Evolutionary conservation across 2,329 filamentous ascomycete species (phyloP), one percentile per base, ranked within the genome.

Genomic region (Fusarium austroafricanum): DNA sequence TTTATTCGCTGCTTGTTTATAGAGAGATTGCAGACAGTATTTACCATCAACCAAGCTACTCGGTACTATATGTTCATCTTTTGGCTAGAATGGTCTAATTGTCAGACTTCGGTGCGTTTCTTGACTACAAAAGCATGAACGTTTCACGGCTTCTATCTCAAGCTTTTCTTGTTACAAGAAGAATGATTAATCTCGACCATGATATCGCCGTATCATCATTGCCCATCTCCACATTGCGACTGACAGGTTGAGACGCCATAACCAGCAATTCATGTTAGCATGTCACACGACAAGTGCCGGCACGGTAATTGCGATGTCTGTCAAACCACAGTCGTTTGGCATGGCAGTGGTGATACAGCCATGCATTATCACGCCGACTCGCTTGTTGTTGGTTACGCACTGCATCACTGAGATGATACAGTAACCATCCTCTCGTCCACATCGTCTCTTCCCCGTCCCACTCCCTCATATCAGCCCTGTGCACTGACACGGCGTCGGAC

Each of bases 321-420:
- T 39, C 31, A 47, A 39, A 29, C 39, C 40, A 46, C 40, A 38
- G 12, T 44, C 28, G 26, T 40, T 59, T 53, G 50, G 29, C 42
- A 52, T 46, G 39, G 31, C 37, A 35, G 40, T 7, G 20, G 53
- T 46, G n/a, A 18, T 44, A 46, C 60, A 53, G 39, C 18, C 40
- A 60, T 50, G 50, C 42, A 40, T 35, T 51, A 58, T 49, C 54
- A 60, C 44, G 43, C 31, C 42, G 40, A 47, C 29, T 69, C 61
- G 65, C 65, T 62, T 69, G 47, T 33, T 39, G 20, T 40, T 45
- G 31, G 61, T 46, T 29, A 61, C 47, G 45, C 65, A 28, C 35
- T 46, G 65, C 31, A 14, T 66, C 33, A 42, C 53, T 43, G 33
- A 46, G 17, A 33, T 31, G 33, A 42, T 50, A 23, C 31, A 51